These are phyloP conservation scores for Stropharia rugosoannulata DNA, from an alignment of 768 basidiomycete genomes.

Conservation along the genomic window DNA sequence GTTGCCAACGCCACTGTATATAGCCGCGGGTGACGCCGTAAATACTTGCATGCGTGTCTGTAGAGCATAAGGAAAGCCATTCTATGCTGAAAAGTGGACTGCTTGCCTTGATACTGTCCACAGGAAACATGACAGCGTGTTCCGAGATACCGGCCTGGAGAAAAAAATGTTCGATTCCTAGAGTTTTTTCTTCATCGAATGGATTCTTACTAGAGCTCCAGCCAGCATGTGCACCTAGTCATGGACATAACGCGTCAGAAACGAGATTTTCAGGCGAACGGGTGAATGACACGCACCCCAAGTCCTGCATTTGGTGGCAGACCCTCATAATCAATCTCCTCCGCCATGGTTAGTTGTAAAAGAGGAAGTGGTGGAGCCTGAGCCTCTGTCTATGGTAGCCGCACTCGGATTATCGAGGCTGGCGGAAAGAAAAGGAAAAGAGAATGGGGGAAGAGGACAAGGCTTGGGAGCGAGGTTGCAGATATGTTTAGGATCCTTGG, in stretches of 20 bases:
- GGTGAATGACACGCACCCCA: slow-evolving; percentile 45
- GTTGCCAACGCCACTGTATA: slow-evolving; percentile 88
- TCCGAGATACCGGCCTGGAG: slow-evolving; percentile 95
- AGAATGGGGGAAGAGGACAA: neutral
- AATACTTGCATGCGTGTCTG: slow-evolving; percentile 99
- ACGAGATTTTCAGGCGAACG: neutral
- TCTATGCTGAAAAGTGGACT: neutral
- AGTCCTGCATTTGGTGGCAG: slow-evolving; percentile 76
- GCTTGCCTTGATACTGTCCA: slow-evolving; percentile 96
- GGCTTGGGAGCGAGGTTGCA: slow-evolving; percentile 3
- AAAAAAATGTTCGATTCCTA: slow-evolving; percentile 4
- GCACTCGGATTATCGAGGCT: neutral
- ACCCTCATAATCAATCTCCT: slow-evolving; percentile 49
- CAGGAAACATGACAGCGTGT: slow-evolving; percentile 97
- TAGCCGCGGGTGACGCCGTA: slow-evolving; percentile 77
- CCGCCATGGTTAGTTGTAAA: slow-evolving; percentile 26
- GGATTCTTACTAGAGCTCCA: slow-evolving; percentile 80
- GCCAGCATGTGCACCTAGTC: slow-evolving; percentile 93
- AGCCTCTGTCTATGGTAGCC: neutral
- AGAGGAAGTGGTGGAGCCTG: neutral
- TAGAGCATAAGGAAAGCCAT: slow-evolving; percentile 5
- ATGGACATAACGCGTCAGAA: slow-evolving; percentile 11
- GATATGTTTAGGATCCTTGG: slow-evolving; percentile 4
- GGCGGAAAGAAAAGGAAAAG: neutral
- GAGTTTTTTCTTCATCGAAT: neutral